Percentiles rank a stretch among this genome's conserved stretches.
These are phyloP conservation scores for Neofusicoccum cordaticola DNA, from an alignment of 2,329 filamentous ascomycete species.

Conservation along the genomic window DNA sequence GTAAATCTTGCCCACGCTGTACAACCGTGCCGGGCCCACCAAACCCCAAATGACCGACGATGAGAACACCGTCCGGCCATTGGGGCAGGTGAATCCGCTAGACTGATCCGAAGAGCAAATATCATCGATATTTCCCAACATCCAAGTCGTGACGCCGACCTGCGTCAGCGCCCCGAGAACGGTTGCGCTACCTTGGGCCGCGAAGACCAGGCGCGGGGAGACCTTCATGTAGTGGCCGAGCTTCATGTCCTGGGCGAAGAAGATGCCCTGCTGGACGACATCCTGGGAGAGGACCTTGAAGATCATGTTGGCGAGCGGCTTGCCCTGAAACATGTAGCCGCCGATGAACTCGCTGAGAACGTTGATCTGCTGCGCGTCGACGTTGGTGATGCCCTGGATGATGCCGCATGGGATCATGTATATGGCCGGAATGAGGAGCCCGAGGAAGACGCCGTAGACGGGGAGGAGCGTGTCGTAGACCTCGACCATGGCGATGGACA, in stretches of 20 bases:
- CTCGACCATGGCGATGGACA: constrained; percentile 20
- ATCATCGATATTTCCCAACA: constrained; percentile 55
- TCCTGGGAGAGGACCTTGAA: constrained; percentile 24
- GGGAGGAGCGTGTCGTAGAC: constrained; percentile 8
- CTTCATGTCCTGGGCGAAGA: constrained; percentile 18
- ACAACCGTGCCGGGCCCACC: constrained; percentile 69
- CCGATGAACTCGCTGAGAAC: constrained; percentile 56
- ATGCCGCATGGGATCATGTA: constrained; percentile 16
- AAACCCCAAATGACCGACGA: constrained; percentile 62
- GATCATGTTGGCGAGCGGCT: constrained; percentile 66
- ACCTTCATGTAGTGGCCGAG: constrained; percentile 54
- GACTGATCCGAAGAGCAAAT: constrained; percentile 52
- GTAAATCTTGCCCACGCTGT: constrained; percentile 62
- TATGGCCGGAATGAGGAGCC: constrained; percentile 5
- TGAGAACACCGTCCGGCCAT: constrained; percentile 62
- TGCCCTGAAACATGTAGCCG: constrained; percentile 70
- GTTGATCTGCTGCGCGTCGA: constrained; percentile 48
- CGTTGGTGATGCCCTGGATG: constrained; percentile 18
- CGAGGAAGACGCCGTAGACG: constrained; percentile 11
- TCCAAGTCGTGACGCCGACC: constrained; percentile 61
- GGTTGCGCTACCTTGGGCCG: constrained; percentile 63
- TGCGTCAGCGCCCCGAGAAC: constrained; percentile 66
- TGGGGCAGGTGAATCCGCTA: constrained; percentile 55
- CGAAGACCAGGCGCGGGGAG: constrained; percentile 65
- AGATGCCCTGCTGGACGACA: constrained; percentile 16